phyloP scores from a whole-genome alignment of 768 basidiomycete genomes.

The Plicaturopsis crispa region DNA sequence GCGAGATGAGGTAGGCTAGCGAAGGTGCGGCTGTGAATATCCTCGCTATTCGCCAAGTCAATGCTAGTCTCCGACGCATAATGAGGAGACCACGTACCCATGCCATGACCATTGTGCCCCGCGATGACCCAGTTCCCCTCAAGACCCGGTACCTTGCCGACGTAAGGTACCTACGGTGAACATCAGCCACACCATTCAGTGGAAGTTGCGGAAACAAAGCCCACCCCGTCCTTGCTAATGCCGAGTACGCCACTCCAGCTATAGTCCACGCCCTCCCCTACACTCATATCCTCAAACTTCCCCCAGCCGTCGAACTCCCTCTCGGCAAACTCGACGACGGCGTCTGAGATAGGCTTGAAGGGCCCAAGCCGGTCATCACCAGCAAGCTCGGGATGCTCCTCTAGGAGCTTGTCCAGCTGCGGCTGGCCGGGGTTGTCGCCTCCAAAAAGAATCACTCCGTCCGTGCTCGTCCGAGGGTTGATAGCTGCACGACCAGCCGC shows the following conservation, averaged over 20 bases:
- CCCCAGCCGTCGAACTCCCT: constrained; percentile 12
- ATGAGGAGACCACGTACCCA: constrained; percentile 9
- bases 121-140: constrained; percentile 14
- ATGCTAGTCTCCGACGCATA: no score
- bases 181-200: not conserved
- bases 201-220: not conserved
- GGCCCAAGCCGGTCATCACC: constrained; percentile 12
- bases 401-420: constrained; percentile 9
- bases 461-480: constrained; percentile 10
- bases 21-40: constrained; percentile 1
- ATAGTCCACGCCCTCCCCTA: constrained; percentile 12
- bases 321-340: constrained; percentile 8
- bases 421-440: constrained; percentile 10
- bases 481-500: no score
- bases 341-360: constrained; percentile 12
- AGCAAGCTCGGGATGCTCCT: constrained; percentile 7
- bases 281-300: constrained; percentile 4
- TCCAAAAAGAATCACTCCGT: constrained; percentile 13
- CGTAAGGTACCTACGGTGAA: constrained; percentile 9
- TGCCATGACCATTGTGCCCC: constrained; percentile 16
- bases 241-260: constrained; percentile 15
- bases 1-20: constrained; percentile 10
- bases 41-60: not conserved
- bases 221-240: no score
- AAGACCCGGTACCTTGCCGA: constrained; percentile 12